Base-by-base conservation (phyloP, 768 basidiomycete species). In the Rhodocollybia butyracea region DNA sequence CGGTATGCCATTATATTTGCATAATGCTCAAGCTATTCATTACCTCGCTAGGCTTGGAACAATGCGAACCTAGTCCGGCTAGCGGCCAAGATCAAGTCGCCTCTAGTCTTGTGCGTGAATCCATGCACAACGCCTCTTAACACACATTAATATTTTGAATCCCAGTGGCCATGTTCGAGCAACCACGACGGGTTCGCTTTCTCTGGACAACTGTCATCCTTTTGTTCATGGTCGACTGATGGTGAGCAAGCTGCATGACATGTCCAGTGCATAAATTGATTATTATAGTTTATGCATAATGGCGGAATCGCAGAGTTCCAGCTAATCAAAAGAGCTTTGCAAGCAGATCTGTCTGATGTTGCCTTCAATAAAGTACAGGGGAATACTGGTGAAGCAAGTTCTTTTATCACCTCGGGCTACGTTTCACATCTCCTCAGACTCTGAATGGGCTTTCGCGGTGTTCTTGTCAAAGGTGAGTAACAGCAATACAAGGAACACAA, bases 11-110 rank as follows among this genome's bases (percentile, higher is more conserved):
- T 34, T 36, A 12, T 50, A 19, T 2, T 36, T 0, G 5, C 19
- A 24, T 24, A 34, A 13, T 45, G 10, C 12, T 31, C 39, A 12
- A 15, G 15, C 13, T 45, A 10, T 3, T 52, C 19, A 38, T 21
- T 32, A 51, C 46, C 10, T 17, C 47, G 4, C 21, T 19, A 97
- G 89, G 97, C 94, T 6, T 98, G 97, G 46, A 56, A 48, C 34
- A 97, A 98, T 65, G 82, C 87, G 24, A 98, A 99, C 67, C 79
- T 99, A 41, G 83, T 82, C n/a, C 83, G 97, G 15, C 72, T 99
- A 29, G 96, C 97, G 1, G 95, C 98, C 72, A 98, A 98, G 75
- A 95, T 96, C 71, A 91, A 94, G 68, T 94, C 91, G 1, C 92
- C 94, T 2, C 77, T 99, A 36, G 93, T 98, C 52, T 99, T 98